Evolutionary conservation across 73 alveolate species (phyloP).

Genomic region (Breviolum minutum): DNA sequence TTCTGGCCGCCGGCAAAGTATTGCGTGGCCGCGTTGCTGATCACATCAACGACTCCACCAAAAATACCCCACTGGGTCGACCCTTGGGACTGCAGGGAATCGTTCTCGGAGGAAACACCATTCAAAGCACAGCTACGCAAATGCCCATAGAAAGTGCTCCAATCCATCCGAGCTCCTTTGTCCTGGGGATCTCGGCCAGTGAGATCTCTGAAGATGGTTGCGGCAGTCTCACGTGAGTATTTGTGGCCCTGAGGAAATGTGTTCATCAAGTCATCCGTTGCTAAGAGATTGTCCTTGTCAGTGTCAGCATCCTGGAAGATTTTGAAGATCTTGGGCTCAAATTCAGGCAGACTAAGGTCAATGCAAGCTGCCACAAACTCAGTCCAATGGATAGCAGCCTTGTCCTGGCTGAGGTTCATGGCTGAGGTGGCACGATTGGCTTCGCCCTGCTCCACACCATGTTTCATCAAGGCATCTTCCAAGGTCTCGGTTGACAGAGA

Average conservation of each 20-base stretch:
- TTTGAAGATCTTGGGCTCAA: slow-evolving; percentile 60
- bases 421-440: slow-evolving; percentile 67
- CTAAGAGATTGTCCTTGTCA: slow-evolving; percentile 65
- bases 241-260: slow-evolving; percentile 76
- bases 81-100: neutral
- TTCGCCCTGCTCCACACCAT: slow-evolving; percentile 61
- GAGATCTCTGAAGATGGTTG: slow-evolving; percentile 60
- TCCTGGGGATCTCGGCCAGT: slow-evolving; percentile 74
- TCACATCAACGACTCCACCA: slow-evolving; percentile 59
- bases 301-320: slow-evolving; percentile 88
- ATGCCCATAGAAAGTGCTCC: slow-evolving; percentile 84
- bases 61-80: slow-evolving; percentile 43
- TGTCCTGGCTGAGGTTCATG: slow-evolving; percentile 81
- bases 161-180: slow-evolving; percentile 80
- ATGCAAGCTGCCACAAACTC: slow-evolving; percentile 94
- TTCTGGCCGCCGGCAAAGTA: slow-evolving; percentile 6
- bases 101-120: slow-evolving; percentile 23
- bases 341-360: slow-evolving; percentile 66
- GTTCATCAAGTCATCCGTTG: slow-evolving; percentile 41
- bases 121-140: slow-evolving; percentile 75
- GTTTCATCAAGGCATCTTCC: slow-evolving; percentile 40
- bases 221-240: slow-evolving; percentile 61
- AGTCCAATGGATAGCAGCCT: slow-evolving; percentile 89
- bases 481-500: slow-evolving; percentile 34
- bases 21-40: slow-evolving; percentile 22